Percentiles rank a stretch among this genome's conserved stretches.
Conservation (phyloP, 345 rosid species). For the Rhodomyrtus tomentosa region DNA sequence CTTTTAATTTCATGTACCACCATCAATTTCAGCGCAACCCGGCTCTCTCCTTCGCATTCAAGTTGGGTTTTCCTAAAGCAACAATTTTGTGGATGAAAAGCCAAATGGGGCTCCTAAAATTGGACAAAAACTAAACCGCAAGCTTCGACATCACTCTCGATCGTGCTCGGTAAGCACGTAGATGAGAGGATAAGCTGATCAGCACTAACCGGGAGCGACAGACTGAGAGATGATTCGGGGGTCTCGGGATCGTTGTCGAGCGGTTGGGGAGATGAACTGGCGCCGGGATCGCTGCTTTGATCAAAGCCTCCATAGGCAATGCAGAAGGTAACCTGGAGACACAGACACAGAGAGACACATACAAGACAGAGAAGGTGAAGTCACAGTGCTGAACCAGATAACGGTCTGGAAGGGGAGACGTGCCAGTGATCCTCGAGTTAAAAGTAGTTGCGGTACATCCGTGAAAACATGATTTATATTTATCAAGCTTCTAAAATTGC, state of each 20-base stretch:
- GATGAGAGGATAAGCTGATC: background rate
- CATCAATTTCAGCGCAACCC: background rate
- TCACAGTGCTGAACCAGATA: background rate
- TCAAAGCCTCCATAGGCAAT: constrained; percentile 10
- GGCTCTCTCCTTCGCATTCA: background rate
- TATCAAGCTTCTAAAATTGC: background rate
- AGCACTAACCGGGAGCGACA: background rate
- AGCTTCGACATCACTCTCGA: background rate
- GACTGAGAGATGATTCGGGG: background rate
- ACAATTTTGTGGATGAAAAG: background rate
- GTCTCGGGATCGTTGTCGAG: background rate
- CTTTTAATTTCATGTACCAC: background rate
- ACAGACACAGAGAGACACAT: too few relatives aligned
- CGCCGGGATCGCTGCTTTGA: constrained; percentile 15
- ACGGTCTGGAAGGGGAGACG: background rate
- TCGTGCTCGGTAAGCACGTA: background rate
- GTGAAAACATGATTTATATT: background rate
- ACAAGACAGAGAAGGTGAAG: background rate
- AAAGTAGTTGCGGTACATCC: background rate
- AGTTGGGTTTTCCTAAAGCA: background rate
- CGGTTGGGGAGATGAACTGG: constrained; percentile 2
- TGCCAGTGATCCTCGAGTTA: too few relatives aligned
- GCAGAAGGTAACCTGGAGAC: background rate
- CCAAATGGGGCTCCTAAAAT: background rate
- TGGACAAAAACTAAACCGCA: background rate